Conservation (phyloP, 2,329 filamentous ascomycete genomes). For the Verruconis gallopava region DNA sequence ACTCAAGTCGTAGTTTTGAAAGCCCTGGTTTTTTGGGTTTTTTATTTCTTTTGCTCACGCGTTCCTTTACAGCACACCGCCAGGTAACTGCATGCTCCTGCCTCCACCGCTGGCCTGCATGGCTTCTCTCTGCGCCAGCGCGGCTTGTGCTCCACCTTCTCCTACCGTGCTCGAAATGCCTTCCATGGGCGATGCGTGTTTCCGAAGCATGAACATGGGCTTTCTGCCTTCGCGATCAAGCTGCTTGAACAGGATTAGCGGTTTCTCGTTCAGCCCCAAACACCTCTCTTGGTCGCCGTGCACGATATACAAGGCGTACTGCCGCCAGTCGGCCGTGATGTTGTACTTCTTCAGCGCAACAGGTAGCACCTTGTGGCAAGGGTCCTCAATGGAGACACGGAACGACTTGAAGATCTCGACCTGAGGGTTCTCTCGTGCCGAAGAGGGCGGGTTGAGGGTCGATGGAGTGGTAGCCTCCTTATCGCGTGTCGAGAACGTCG, state of each 20-base stretch:
- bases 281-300: constrained; percentile 98
- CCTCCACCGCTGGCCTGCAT: background rate
- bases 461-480: constrained; percentile 3
- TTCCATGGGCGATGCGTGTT: constrained; percentile 43
- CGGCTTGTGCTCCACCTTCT: constrained; percentile 1
- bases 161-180: constrained; percentile 17
- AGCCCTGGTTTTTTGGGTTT: too few species aligned
- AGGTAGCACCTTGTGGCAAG: constrained; percentile 91
- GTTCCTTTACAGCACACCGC: constrained; percentile 5
- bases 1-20: too few species aligned
- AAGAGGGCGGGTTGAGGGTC: constrained; percentile 7
- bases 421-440: constrained; percentile 28
- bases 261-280: constrained; percentile 81
- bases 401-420: constrained; percentile 99
- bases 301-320: constrained; percentile 96
- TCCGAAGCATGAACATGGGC: constrained; percentile 96
- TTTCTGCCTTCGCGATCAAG: constrained; percentile 94
- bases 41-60: background rate
- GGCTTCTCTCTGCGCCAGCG: constrained; percentile 1
- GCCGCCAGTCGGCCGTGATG: constrained; percentile 93
- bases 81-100: constrained; percentile 7
- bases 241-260: constrained; percentile 92
- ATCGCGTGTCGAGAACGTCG: constrained; percentile 13
- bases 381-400: constrained; percentile 94
- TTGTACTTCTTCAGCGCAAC: constrained; percentile 96